These are phyloP conservation scores for Podila verticillata DNA, from an alignment of 192 early-diverging fungal species.

Conservation along the genomic window DNA sequence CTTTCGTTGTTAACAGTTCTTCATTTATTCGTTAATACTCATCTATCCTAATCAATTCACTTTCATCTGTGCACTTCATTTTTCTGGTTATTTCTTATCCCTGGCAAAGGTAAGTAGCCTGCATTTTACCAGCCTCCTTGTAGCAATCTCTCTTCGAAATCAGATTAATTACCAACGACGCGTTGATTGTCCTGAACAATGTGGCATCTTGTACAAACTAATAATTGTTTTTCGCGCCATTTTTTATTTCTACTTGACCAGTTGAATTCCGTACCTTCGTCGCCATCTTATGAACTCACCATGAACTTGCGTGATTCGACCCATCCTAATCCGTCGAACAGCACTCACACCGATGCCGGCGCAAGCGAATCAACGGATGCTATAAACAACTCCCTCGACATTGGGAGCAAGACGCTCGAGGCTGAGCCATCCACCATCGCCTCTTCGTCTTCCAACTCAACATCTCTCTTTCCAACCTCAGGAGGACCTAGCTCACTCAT, in stretches of 20 bases:
- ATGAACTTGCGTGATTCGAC: constrained; percentile 53
- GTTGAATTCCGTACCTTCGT: no score
- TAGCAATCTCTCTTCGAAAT: no score
- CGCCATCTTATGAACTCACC: constrained; percentile 32
- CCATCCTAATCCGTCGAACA: constrained; percentile 37
- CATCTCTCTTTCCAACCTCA: background rate
- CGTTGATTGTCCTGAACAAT: no score
- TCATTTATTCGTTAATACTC: background rate
- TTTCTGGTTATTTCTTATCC: no score
- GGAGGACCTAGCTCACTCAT: background rate
- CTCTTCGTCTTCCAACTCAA: background rate
- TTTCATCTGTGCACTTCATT: no score
- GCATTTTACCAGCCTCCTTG: no score
- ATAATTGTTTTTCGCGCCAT: background rate
- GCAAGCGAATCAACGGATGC: constrained; percentile 4
- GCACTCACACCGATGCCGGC: constrained; percentile 9
- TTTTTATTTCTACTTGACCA: background rate
- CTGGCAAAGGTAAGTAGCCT: no score
- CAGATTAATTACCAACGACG: no score
- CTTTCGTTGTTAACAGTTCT: background rate
- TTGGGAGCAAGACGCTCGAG: background rate
- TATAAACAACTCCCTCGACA: constrained; percentile 9
- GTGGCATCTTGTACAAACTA: background rate
- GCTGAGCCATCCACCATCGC: background rate
- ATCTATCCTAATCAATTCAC: no score